Conservation (phyloP, 2,329 filamentous ascomycete genomes). For the Blastomyces silverae region DNA sequence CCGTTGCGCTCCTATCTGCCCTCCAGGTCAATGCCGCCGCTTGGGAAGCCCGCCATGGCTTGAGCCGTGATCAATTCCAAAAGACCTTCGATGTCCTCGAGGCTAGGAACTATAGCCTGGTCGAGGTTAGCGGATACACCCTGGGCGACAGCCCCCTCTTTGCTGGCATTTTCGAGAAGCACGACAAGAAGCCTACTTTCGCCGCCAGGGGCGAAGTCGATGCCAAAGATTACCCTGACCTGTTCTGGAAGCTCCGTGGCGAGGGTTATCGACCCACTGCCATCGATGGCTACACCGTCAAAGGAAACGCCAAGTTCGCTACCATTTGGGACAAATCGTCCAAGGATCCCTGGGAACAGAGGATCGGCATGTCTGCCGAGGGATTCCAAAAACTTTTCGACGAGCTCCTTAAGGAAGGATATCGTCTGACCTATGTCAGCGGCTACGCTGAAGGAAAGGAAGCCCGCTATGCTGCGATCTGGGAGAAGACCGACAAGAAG, state of each 20-base stretch:
- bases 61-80: conserved; percentile 13
- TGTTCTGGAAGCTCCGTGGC: conserved; percentile 7
- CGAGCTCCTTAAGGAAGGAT: conserved; percentile 15
- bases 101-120: conserved; percentile 9
- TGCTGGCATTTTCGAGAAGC: conserved; percentile 7
- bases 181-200: neutral
- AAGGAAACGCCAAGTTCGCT: conserved; percentile 10
- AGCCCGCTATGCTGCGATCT: conserved; percentile 18
- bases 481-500: conserved; percentile 14
- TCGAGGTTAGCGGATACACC: conserved; percentile 10
- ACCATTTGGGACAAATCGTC: conserved; percentile 17
- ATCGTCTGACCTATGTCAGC: conserved; percentile 17
- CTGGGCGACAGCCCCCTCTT: conserved; percentile 4
- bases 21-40: conserved; percentile 12
- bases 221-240: neutral
- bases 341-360: conserved; percentile 8
- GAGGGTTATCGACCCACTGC: conserved; percentile 17
- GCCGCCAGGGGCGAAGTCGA: neutral
- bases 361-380: conserved; percentile 6
- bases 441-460: conserved; percentile 16
- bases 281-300: conserved; percentile 19
- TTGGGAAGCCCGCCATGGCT: conserved; percentile 15
- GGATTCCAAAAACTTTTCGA: conserved; percentile 13
- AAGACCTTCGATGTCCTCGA: conserved; percentile 10
- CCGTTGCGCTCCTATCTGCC: conserved; percentile 12